phyloP scores from a whole-genome alignment of 2,329 filamentous ascomycete genomes.

The Fusarium papillatum region DNA sequence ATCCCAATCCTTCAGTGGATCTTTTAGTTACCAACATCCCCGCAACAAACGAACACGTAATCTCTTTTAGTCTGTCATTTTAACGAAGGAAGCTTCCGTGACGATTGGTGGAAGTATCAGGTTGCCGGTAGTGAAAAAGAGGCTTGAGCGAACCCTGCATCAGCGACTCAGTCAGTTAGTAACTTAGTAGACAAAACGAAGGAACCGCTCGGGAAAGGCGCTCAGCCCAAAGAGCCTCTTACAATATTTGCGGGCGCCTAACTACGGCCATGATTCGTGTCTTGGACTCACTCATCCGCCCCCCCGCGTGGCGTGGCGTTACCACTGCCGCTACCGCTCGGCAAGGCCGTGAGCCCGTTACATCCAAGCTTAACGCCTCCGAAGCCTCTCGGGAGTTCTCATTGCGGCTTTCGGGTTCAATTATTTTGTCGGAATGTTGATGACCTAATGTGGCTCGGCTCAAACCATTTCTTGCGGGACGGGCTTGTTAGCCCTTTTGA shows the following conservation, averaged over 20 bases:
- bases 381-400: background rate
- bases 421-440: background rate
- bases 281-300: background rate
- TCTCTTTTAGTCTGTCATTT: background rate
- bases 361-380: background rate
- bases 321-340: background rate
- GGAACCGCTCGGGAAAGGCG: background rate
- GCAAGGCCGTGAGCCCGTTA: background rate
- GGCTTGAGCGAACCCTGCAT: background rate
- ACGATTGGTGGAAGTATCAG: background rate
- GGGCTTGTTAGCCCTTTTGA: background rate
- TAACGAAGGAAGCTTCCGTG: background rate
- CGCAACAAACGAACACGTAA: background rate
- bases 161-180: too few relatives aligned
- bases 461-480: background rate
- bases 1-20: background rate
- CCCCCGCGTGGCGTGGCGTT: background rate
- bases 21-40: background rate
- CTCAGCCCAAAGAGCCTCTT: background rate
- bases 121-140: background rate
- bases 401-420: background rate
- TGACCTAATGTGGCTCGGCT: background rate
- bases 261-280: background rate
- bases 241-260: background rate
- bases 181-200: background rate